phyloP scores from a whole-genome alignment of 495 filamentous ascomycete genomes.

The Aspergillus taichungensis region DNA sequence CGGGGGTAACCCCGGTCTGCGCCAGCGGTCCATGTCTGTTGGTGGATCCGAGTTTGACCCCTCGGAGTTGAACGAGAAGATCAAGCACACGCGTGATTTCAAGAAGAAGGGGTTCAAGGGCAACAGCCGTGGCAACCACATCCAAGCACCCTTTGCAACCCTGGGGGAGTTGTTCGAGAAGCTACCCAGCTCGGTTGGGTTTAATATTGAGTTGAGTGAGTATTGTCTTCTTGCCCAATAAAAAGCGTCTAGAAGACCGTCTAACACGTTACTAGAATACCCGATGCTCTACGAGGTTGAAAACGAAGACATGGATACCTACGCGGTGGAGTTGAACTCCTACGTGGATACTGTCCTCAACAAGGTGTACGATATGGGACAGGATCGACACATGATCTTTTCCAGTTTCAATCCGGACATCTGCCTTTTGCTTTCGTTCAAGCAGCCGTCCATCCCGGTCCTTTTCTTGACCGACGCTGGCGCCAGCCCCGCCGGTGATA shows the following conservation, averaged over 20 bases:
- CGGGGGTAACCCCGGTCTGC: slow-evolving; percentile 13
- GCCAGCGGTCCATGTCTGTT: slow-evolving; percentile 49
- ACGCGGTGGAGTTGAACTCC: slow-evolving; percentile 91
- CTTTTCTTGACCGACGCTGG: slow-evolving; percentile 91
- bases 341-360: slow-evolving; percentile 90
- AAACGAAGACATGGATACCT: slow-evolving; percentile 95
- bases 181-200: slow-evolving; percentile 71
- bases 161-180: slow-evolving; percentile 86
- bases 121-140: slow-evolving; percentile 86
- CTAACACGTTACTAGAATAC: slow-evolving; percentile 54
- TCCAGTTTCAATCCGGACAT: slow-evolving; percentile 95
- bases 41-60: slow-evolving; percentile 43
- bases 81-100: slow-evolving; percentile 95
- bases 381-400: slow-evolving; percentile 81
- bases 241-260: slow-evolving; percentile 19
- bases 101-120: slow-evolving; percentile 92
- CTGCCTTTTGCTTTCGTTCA: slow-evolving; percentile 86
- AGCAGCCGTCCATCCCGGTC: slow-evolving; percentile 91
- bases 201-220: slow-evolving; percentile 95
- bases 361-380: slow-evolving; percentile 72
- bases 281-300: slow-evolving; percentile 93
- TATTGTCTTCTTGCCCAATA: slow-evolving; percentile 11
- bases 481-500: slow-evolving; percentile 65
- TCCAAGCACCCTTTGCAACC: slow-evolving; percentile 91
- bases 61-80: slow-evolving; percentile 71